Evolutionary conservation across 352 stramenopile species (phyloP).

Genomic region (Globisporangium irregulare): DNA sequence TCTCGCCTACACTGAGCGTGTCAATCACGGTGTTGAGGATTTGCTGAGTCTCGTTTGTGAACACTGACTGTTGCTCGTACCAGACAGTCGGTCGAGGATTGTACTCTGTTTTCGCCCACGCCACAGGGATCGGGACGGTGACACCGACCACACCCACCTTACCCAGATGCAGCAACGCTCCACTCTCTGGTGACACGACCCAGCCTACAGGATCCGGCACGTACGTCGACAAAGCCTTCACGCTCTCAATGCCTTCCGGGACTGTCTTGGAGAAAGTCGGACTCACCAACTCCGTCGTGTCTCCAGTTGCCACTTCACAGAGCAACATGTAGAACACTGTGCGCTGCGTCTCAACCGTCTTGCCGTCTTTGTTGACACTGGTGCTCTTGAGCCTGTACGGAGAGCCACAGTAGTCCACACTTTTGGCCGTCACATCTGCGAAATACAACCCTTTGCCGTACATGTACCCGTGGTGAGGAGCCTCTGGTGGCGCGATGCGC

Average conservation of each 20-base stretch:
- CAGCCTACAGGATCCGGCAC: constrained; percentile 42
- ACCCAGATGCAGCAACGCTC: constrained; percentile 50
- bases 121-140: constrained; percentile 32
- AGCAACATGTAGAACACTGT: constrained; percentile 70
- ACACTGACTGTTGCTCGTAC: constrained; percentile 36
- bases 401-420: constrained; percentile 64
- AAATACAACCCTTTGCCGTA: constrained; percentile 90
- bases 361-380: constrained; percentile 27
- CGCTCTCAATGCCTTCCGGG: constrained; percentile 54
- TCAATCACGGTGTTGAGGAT: constrained; percentile 42
- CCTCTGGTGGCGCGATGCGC: constrained; percentile 83
- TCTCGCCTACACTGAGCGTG: constrained; percentile 40
- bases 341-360: constrained; percentile 39
- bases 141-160: constrained; percentile 41
- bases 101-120: constrained; percentile 56
- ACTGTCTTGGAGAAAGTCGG: constrained; percentile 32
- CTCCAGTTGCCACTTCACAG: constrained; percentile 66
- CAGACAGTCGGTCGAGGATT: constrained; percentile 26
- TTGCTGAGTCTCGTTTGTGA: constrained; percentile 30
- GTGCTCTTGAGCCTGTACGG: constrained; percentile 45
- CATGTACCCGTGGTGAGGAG: constrained; percentile 72
- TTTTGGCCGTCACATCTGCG: constrained; percentile 75
- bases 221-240: constrained; percentile 48
- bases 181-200: constrained; percentile 55
- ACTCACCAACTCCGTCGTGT: constrained; percentile 32